Evolutionary conservation across 371 early-diverging fungal genomes (phyloP), one percentile per base, ranked within the genome.

Genomic region (Coemansia sp.): DNA sequence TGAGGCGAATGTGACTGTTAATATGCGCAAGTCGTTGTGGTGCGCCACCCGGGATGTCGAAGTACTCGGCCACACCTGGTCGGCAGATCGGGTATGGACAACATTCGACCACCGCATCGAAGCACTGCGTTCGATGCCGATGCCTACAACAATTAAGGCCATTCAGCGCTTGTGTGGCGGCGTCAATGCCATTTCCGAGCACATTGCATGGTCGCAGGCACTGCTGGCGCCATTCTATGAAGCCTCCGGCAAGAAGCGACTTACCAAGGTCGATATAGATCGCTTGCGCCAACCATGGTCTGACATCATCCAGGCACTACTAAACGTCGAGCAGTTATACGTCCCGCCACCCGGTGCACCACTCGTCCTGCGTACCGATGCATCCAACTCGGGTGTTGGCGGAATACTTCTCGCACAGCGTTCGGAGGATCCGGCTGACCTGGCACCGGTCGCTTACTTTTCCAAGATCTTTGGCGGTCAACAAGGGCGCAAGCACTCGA

Each of bases 1-100:
- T 1, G 26, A 51, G 4, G 54, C 40, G 31, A 70, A 65, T n/a
- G 42, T 69, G 0, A 34, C 30, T 2, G 34, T 63, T 16, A 69
- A 69, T 43, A 50, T 69, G 57, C 10, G 52, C 16, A 69, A 69
- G 53, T 53, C 64, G 2, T 16, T 60, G 8, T 69, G 64, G 64
- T 47, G 58, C 14, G 52, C 57, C 2, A 55, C 57, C 0, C 9
- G 35, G 0, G 36, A 54, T 1, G 49, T 62, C 5, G 56, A 63
- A 10, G 34, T 63, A 0, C 49, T 68, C 3, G 64, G 64, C 2
- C 51, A 10, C 10, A 32, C 10, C 0, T 71, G 71, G 71, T 45
- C 61, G 3, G 49, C 60, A 1, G 54, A 65, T 8, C 11, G 54
- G 2, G 4, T 36, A 5, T 69, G 70, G 70, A 3, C 38, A 4